These are phyloP conservation scores for Boletales sp. DNA, from an alignment of 768 basidiomycete genomes.

Conservation along the genomic window DNA sequence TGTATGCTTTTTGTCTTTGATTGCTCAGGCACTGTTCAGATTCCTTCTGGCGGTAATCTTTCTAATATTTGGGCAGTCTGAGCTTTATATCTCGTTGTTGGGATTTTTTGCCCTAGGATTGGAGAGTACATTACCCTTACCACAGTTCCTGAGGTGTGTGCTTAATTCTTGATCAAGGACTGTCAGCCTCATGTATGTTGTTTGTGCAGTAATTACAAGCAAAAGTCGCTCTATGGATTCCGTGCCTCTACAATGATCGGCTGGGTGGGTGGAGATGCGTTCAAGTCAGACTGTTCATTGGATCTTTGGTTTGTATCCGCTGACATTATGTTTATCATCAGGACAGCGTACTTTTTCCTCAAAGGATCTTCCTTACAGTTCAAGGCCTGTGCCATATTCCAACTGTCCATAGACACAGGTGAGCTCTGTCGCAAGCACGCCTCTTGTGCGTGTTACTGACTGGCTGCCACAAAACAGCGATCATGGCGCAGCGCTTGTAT, in stretches of 20 bases:
- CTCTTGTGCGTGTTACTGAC: slow-evolving; percentile 7
- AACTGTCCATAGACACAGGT: slow-evolving; percentile 77
- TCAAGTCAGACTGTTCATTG: slow-evolving; percentile 56
- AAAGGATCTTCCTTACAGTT: slow-evolving; percentile 74
- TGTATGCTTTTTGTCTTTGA: slow-evolving; percentile 4
- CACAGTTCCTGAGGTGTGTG: slow-evolving; percentile 71
- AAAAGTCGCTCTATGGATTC: slow-evolving; percentile 80
- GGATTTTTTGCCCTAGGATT: slow-evolving; percentile 80
- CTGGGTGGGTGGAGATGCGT: slow-evolving; percentile 81
- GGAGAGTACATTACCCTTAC: slow-evolving; percentile 84
- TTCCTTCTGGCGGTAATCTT: slow-evolving; percentile 70
- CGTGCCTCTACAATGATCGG: slow-evolving; percentile 78
- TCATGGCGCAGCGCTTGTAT: slow-evolving; percentile 66
- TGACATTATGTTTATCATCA: slow-evolving; percentile 29
- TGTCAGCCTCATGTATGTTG: slow-evolving; percentile 15
- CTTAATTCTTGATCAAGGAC: slow-evolving; percentile 3
- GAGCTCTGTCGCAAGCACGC: slow-evolving; percentile 25
- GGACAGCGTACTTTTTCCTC: slow-evolving; percentile 77
- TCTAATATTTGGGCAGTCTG: slow-evolving; percentile 66
- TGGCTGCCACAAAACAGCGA: slow-evolving; percentile 42
- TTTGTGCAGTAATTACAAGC: slow-evolving; percentile 65
- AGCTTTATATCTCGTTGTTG: slow-evolving; percentile 56
- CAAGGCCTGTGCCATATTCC: slow-evolving; percentile 80
- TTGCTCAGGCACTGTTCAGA: slow-evolving; percentile 24
- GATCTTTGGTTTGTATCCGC: slow-evolving; percentile 1